These are phyloP conservation scores for Colletotrichum tamarilloi DNA, from an alignment of 2,329 filamentous ascomycete species.

Conservation along the genomic window DNA sequence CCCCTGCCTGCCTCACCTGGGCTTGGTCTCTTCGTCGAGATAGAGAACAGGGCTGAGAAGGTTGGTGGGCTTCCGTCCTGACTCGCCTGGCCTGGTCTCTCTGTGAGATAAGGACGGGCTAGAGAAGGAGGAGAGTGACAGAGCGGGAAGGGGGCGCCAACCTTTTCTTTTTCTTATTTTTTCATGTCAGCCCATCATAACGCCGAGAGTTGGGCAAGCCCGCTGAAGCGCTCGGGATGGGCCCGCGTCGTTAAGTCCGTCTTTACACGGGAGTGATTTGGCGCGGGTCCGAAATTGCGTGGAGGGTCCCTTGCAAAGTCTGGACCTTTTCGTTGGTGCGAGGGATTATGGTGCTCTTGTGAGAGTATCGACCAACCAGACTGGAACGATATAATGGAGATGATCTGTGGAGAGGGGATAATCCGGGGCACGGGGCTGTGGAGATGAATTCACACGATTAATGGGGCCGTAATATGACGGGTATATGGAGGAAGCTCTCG, in stretches of 20 bases:
- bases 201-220: constrained; percentile 48
- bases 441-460: not conserved
- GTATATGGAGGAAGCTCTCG: not conserved
- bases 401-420: not conserved
- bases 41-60: constrained; percentile 27
- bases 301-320: constrained; percentile 37
- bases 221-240: constrained; percentile 39
- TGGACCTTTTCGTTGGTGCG: constrained; percentile 37
- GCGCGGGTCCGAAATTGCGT: constrained; percentile 31
- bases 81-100: constrained; percentile 28
- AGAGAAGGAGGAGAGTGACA: constrained; percentile 14
- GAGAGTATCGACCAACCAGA: constrained; percentile 39
- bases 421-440: not conserved
- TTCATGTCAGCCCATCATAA: constrained; percentile 45
- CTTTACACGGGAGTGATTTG: not conserved
- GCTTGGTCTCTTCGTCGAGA: constrained; percentile 28
- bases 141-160: constrained; percentile 7
- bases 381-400: not conserved
- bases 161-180: constrained; percentile 13
- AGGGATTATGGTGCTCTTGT: constrained; percentile 28
- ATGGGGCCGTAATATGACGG: not conserved
- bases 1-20: constrained; percentile 23
- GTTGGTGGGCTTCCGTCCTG: not conserved
- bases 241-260: not conserved
- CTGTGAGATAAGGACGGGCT: constrained; percentile 20